These are phyloP conservation scores for Phytophthora multivora DNA, from an alignment of 352 stramenopile genomes.

Conservation along the genomic window DNA sequence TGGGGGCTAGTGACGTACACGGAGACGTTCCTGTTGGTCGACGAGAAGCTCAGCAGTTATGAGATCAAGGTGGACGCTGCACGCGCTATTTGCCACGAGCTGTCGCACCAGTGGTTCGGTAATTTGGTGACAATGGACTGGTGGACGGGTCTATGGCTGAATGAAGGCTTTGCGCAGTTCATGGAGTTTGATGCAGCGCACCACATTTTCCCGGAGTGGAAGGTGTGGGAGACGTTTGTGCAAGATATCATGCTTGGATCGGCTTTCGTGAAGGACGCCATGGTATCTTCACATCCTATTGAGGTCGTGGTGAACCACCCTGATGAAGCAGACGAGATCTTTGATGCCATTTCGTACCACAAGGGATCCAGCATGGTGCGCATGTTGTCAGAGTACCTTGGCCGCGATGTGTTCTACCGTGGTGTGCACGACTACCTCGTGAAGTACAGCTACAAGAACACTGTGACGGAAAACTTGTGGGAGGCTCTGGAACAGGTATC, in stretches of 20 bases:
- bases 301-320: conserved; percentile 93
- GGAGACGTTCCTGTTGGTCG: conserved; percentile 91
- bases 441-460: conserved; percentile 95
- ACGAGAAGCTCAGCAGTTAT: conserved; percentile 63
- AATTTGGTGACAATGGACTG: conserved; percentile 99
- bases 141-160: conserved; percentile 96
- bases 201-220: conserved; percentile 93
- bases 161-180: conserved; percentile 98
- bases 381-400: conserved; percentile 78
- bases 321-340: conserved; percentile 97
- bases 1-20: conserved; percentile 96
- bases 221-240: conserved; percentile 96
- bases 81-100: conserved; percentile 96
- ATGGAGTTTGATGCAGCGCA: conserved; percentile 96
- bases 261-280: conserved; percentile 93
- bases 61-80: conserved; percentile 79
- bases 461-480: conserved; percentile 96
- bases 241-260: conserved; percentile 65
- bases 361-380: conserved; percentile 87
- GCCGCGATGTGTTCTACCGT: conserved; percentile 68
- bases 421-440: conserved; percentile 95
- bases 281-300: conserved; percentile 93
- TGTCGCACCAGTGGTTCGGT: conserved; percentile 97
- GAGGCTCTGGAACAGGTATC: conserved; percentile 90
- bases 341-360: conserved; percentile 97